Evolutionary conservation across 805 yeast species (phyloP).

Genomic region (Metschnikowia sp.): DNA sequence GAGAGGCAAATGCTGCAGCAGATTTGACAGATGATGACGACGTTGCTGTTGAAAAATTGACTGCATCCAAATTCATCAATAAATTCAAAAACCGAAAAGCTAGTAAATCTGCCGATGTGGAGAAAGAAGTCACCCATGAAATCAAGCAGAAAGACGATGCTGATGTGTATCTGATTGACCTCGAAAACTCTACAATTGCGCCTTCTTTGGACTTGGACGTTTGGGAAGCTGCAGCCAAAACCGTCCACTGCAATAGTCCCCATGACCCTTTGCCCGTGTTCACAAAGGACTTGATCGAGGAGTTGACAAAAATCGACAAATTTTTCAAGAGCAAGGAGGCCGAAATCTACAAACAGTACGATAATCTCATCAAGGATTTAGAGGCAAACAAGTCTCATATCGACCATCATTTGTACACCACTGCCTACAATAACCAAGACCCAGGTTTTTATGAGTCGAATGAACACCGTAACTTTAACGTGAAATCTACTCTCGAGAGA

Average conservation of each 20-base stretch:
- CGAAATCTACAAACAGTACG: conserved; percentile 44
- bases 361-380: conserved; percentile 46
- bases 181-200: conserved; percentile 17
- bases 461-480: conserved; percentile 21
- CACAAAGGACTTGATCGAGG: conserved; percentile 43
- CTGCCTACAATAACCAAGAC: conserved; percentile 19
- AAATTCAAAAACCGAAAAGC: conserved; percentile 17
- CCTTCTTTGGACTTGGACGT: conserved; percentile 16
- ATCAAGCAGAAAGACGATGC: conserved; percentile 5
- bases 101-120: conserved; percentile 5
- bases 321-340: conserved; percentile 49
- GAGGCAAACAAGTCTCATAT: conserved; percentile 27
- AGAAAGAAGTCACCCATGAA: conserved; percentile 3
- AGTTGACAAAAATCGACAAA: conserved; percentile 49
- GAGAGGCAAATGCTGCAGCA: conserved; percentile 3
- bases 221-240: conserved; percentile 12
- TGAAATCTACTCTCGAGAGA: conserved; percentile 20
- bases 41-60: conserved; percentile 10
- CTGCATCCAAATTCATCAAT: conserved; percentile 18
- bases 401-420: conserved; percentile 25
- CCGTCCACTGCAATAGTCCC: conserved; percentile 5
- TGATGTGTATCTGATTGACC: conserved; percentile 15
- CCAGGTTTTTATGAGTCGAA: conserved; percentile 8
- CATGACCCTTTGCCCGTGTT: conserved; percentile 41
- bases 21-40: conserved; percentile 10